These are phyloP conservation scores for Neophaeococcomyces aloes DNA, from an alignment of 2,329 filamentous ascomycete genomes.

Conservation along the genomic window DNA sequence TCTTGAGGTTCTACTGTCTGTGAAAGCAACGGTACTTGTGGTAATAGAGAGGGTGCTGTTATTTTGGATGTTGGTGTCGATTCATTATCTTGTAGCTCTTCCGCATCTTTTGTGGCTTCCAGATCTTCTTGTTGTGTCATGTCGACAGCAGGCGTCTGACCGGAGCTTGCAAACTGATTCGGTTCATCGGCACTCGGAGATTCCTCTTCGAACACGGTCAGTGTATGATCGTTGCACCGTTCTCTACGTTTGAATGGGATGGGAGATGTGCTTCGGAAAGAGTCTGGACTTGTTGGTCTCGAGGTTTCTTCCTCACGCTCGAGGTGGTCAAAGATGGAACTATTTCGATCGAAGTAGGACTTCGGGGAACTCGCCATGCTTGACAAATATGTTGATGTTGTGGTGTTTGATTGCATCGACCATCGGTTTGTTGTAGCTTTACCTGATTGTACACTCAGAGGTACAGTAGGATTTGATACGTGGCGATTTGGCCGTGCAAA, in stretches of 20 bases:
- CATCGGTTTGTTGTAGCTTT: conserved; percentile 54
- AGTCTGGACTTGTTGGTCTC: conserved; percentile 71
- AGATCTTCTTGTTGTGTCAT: too few relatives aligned
- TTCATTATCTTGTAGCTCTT: neutral
- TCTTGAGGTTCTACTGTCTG: neutral
- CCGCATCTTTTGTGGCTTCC: neutral
- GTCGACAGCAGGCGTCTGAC: neutral
- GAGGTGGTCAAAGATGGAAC: conserved; percentile 66
- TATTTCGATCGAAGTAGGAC: conserved; percentile 56
- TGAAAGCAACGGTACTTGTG: neutral
- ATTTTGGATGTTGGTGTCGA: conserved; percentile 5
- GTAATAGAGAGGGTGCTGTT: neutral
- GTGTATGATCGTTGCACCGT: neutral
- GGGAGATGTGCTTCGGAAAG: conserved; percentile 25
- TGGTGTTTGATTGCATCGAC: conserved; percentile 51
- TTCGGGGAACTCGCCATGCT: conserved; percentile 73
- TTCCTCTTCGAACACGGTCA: conserved; percentile 7
- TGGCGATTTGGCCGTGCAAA: conserved; percentile 23
- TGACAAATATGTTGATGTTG: conserved; percentile 53
- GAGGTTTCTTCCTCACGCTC: conserved; percentile 57
- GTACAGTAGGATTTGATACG: conserved; percentile 28
- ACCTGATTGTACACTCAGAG: conserved; percentile 34
- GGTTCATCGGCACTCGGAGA: neutral
- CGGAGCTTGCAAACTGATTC: neutral
- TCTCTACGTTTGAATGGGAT: conserved; percentile 1